These are phyloP conservation scores for Styphnolobium japonicum DNA, from an alignment of 306 rosid genomes.

Conservation along the genomic window DNA sequence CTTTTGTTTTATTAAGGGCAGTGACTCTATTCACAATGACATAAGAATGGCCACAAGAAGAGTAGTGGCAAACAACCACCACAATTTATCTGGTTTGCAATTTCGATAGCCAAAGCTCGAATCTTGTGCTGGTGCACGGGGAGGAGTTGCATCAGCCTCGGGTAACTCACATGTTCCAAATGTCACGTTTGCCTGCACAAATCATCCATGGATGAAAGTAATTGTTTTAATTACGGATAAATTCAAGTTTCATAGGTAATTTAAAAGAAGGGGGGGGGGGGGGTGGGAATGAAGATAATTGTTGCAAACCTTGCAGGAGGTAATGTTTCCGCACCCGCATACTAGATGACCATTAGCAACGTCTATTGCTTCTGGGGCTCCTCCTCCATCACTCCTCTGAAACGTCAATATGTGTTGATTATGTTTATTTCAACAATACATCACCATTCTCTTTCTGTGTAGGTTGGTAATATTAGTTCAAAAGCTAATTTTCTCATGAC, in stretches of 20 bases:
- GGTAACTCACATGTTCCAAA: conserved; percentile 56
- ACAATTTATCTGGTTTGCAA: conserved; percentile 26
- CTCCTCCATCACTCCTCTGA: conserved; percentile 84
- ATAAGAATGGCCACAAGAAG: conserved; percentile 24
- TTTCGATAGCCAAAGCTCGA: conserved; percentile 31
- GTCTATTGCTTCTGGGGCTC: conserved; percentile 65
- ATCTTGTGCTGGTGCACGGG: background rate
- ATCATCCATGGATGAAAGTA: too few species aligned
- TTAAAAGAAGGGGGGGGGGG: background rate
- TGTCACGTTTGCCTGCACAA: conserved; percentile 56
- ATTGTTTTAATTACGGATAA: too few species aligned
- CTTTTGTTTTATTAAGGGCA: background rate
- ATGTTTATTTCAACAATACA: background rate
- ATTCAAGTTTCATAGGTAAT: background rate
- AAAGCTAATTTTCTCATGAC: background rate
- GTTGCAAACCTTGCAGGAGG: conserved; percentile 58
- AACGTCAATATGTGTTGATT: background rate
- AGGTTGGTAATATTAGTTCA: background rate
- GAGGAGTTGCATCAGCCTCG: conserved; percentile 36
- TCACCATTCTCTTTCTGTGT: background rate
- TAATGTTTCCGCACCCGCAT: conserved; percentile 68
- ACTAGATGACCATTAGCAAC: conserved; percentile 58
- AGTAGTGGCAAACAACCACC: conserved; percentile 31
- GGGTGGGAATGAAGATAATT: background rate
- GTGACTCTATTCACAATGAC: conserved; percentile 1